These are phyloP conservation scores for Entomophthora muscae DNA, from an alignment of 371 early-diverging fungal species.

Conservation along the genomic window DNA sequence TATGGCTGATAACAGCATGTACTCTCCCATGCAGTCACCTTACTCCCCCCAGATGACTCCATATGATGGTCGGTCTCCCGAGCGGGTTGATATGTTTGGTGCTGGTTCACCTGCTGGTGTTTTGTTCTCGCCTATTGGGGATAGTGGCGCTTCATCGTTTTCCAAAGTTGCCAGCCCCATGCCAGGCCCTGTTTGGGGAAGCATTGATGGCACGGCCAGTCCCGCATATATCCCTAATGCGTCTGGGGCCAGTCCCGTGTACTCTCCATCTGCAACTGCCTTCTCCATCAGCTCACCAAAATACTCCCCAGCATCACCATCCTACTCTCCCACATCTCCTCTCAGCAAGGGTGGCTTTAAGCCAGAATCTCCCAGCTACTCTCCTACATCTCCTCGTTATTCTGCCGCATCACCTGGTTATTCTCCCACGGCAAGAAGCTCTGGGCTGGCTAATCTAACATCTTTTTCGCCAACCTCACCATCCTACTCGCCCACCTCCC, in stretches of 20 bases:
- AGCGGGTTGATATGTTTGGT: constrained; percentile 19
- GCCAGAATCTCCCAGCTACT: constrained; percentile 44
- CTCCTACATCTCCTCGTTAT: constrained; percentile 50
- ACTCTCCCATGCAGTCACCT: too few relatives aligned
- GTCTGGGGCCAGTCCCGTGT: constrained; percentile 30
- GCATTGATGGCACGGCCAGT: too few relatives aligned
- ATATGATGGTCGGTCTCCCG: constrained; percentile 30
- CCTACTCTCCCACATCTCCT: constrained; percentile 66
- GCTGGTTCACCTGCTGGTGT: constrained; percentile 17
- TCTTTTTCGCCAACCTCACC: constrained; percentile 35
- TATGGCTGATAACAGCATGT: too few relatives aligned
- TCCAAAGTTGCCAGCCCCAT: constrained; percentile 1
- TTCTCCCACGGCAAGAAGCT: constrained; percentile 49
- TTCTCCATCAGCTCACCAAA: constrained; percentile 47
- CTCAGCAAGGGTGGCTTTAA: constrained; percentile 54
- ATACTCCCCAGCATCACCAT: constrained; percentile 43
- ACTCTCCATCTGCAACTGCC: constrained; percentile 20
- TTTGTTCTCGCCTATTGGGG: constrained; percentile 9
- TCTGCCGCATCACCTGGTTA: constrained; percentile 54
- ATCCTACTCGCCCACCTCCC: constrained; percentile 35
- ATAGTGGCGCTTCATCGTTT: constrained; percentile 9
- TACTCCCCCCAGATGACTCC: constrained; percentile 32
- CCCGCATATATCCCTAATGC: constrained; percentile 16
- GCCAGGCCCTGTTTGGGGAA: too few relatives aligned
- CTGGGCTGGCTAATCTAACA: constrained; percentile 33